Percentiles rank a stretch among this genome's conserved stretches.
These are phyloP conservation scores for Epichloe festucae DNA, from an alignment of 2,329 filamentous ascomycete genomes.

Conservation along the genomic window DNA sequence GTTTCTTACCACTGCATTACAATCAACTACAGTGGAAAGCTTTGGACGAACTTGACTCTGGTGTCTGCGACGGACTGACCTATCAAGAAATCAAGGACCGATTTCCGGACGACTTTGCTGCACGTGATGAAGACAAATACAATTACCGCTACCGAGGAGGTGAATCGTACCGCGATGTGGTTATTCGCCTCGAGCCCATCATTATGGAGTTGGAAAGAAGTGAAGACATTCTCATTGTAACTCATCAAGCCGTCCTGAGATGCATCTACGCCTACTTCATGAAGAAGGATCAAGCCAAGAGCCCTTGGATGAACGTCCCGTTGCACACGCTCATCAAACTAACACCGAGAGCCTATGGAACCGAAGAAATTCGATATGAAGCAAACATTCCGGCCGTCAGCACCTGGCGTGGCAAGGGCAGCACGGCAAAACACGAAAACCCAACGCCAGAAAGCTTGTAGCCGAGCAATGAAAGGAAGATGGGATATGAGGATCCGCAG, in stretches of 20 bases:
- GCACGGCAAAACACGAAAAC: constrained; percentile 75
- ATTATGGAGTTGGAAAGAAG: constrained; percentile 98
- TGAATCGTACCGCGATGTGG: constrained; percentile 90
- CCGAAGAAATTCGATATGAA: constrained; percentile 74
- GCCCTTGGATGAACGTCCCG: constrained; percentile 97
- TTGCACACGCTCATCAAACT: constrained; percentile 94
- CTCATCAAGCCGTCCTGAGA: constrained; percentile 88
- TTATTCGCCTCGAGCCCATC: constrained; percentile 94
- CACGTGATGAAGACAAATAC: constrained; percentile 97
- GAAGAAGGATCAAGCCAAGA: constrained; percentile 85
- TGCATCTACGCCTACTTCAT: constrained; percentile 99
- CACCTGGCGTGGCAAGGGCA: constrained; percentile 91
- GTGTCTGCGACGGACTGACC: constrained; percentile 91
- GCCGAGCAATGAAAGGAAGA: background rate
- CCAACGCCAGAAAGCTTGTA: constrained; percentile 28
- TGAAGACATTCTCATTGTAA: constrained; percentile 96
- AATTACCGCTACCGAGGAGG: constrained; percentile 97
- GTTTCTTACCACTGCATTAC: constrained; percentile 66
- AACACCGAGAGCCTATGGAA: constrained; percentile 87
- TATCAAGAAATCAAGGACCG: constrained; percentile 87
- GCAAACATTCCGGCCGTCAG: constrained; percentile 92
- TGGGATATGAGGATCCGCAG: background rate
- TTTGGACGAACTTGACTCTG: constrained; percentile 89
- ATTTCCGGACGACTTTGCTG: constrained; percentile 89
- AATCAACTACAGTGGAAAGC: constrained; percentile 99